Evolutionary conservation across 164 flowering plant species (phyloP).

Genomic region (Magnolia changhungtana): DNA sequence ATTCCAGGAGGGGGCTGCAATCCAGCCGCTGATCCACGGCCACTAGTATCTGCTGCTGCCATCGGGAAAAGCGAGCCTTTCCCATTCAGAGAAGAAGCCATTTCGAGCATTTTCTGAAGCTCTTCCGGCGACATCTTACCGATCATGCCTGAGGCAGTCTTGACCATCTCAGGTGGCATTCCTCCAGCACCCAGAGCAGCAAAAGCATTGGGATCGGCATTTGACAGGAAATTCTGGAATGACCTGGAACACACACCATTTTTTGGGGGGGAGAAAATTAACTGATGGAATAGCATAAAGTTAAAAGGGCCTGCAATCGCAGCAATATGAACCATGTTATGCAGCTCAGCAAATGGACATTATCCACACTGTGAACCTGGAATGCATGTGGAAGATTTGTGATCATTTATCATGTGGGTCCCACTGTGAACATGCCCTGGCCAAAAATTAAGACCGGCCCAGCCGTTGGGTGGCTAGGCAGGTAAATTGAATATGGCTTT

Average conservation of each 20-base stretch:
- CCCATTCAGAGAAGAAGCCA: conserved; percentile 60
- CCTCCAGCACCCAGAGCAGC: conserved; percentile 56
- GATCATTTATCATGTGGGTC: neutral
- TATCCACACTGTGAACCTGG: neutral
- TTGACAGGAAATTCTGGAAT: conserved; percentile 73
- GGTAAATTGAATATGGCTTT: too few relatives aligned
- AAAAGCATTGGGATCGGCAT: conserved; percentile 59
- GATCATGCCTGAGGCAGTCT: conserved; percentile 75
- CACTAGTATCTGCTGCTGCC: conserved; percentile 14
- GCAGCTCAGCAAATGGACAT: too few relatives aligned
- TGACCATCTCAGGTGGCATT: conserved; percentile 77
- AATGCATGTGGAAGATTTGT: neutral
- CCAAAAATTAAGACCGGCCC: neutral
- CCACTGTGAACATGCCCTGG: neutral
- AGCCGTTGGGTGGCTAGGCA: neutral
- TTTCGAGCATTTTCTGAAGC: conserved; percentile 70
- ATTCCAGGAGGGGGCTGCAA: neutral
- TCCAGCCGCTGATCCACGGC: conserved; percentile 18
- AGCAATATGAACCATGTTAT: too few relatives aligned
- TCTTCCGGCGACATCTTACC: conserved; percentile 78
- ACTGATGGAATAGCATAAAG: neutral
- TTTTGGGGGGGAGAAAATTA: neutral
- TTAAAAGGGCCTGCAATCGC: too few relatives aligned
- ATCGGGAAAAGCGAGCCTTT: conserved; percentile 28
- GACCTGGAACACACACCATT: conserved; percentile 40